These are phyloP conservation scores for Silene uniflora DNA, from an alignment of 148 eudicot species.

Conservation along the genomic window DNA sequence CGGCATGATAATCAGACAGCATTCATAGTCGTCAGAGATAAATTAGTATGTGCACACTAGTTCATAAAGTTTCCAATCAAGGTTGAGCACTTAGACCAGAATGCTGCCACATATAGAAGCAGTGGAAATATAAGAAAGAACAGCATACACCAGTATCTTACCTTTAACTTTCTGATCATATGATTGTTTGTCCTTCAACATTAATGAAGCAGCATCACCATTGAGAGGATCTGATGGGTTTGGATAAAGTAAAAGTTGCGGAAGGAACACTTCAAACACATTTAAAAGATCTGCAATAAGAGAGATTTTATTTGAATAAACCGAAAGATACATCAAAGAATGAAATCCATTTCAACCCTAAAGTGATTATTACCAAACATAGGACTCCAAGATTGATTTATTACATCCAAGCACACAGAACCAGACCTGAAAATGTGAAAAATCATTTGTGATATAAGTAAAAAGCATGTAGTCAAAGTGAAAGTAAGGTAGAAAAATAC, in stretches of 20 bases:
- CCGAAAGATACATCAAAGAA: not conserved
- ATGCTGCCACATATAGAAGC: not conserved
- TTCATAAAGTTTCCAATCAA: not conserved
- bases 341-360: not conserved
- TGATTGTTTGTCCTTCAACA: constrained; percentile 60
- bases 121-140: not conserved
- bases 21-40: no score
- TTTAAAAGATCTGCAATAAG: constrained; percentile 52
- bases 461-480: not conserved
- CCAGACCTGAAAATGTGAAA: constrained; percentile 59
- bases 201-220: constrained; percentile 71
- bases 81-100: not conserved
- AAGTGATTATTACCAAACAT: constrained; percentile 63
- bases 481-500: not conserved
- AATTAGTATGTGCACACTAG: no score
- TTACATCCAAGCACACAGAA: constrained; percentile 91
- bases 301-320: not conserved
- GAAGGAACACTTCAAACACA: constrained; percentile 73
- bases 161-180: constrained; percentile 80
- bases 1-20: no score
- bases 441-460: constrained; percentile 4
- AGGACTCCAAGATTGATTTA: constrained; percentile 91
- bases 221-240: constrained; percentile 77
- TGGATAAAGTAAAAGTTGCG: constrained; percentile 69
- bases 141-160: constrained; percentile 8